Evolutionary conservation across 345 rosid species (phyloP), one percentile per base, ranked within the genome.

Genomic region (Syzygium jambos): DNA sequence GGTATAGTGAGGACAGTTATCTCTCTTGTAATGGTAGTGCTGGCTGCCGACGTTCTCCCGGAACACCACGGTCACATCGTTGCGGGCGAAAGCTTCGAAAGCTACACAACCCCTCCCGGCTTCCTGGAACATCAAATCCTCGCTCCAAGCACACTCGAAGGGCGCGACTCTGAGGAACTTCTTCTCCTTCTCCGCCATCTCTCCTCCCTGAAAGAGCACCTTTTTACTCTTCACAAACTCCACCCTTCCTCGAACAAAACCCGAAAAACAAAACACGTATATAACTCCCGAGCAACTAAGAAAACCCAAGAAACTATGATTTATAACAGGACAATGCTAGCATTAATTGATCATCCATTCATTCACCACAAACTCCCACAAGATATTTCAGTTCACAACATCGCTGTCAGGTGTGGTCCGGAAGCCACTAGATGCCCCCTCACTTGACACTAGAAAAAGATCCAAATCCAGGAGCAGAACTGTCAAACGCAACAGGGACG

Each of bases 131-230:
- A 94, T 98, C 89, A 98, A 92, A 92, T 96, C 99, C 80, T 96
- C 92, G 82, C 96, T 94, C 99, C 99, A 98, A 83, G 98, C 99
- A 92, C 99, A 98, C 95, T 94, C 98, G 87, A 98, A 98, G 29
- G 99, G 99, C 85, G 98, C 98, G n/a, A 98, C 99, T 0, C 97
- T 96, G 82, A 96, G 92, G 87, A 93, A 94, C 89, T 93, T 95
- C 82, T 90, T 95, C 93, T 93, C 95, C 90, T 93, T 93, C 59
- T 43, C 87, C 23, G 25, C 86, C 86, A 84, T 29, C 0, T 22
- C 59, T 52, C 61, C 41, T 54, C 17, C 55, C 54, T 51, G 55
- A 83, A 83, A 51, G 38, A 46, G 55, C 59, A 52, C 61, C 23
- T 84, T 6, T 5, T 22, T 17, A 84, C 59, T 29, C 61, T 54